These are phyloP conservation scores for Cystobasidiaceae sp. DNA, from an alignment of 1,284 basidiomycete species.

Conservation along the genomic window DNA sequence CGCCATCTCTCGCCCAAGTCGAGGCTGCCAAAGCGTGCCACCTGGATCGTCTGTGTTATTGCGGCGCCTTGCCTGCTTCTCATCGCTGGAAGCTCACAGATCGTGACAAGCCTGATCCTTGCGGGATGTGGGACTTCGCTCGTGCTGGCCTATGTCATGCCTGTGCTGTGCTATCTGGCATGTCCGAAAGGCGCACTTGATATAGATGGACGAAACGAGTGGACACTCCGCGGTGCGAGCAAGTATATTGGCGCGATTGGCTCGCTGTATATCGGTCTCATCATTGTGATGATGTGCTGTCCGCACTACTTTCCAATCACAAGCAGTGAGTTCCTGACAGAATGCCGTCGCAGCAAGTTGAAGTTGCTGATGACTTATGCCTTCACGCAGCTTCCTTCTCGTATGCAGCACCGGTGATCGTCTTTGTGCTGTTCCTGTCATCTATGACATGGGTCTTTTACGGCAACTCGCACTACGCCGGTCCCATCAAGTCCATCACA, in stretches of 20 bases:
- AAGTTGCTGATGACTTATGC: not conserved
- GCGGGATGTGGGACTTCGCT: constrained; percentile 37
- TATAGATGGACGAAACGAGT: constrained; percentile 38
- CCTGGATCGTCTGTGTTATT: constrained; percentile 37
- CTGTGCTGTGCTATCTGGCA: constrained; percentile 36
- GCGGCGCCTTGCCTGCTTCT: constrained; percentile 34
- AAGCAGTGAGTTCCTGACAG: constrained; percentile 31
- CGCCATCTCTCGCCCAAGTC: constrained; percentile 30
- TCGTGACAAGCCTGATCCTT: constrained; percentile 39
- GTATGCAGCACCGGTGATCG: constrained; percentile 36
- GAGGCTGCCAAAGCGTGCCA: constrained; percentile 36
- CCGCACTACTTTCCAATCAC: constrained; percentile 39
- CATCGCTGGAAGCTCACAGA: constrained; percentile 34
- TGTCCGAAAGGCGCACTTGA: constrained; percentile 34
- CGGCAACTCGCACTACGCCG: constrained; percentile 40
- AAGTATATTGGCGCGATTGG: constrained; percentile 21
- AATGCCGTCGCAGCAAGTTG: not conserved
- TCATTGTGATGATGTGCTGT: constrained; percentile 38
- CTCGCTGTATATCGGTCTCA: constrained; percentile 31
- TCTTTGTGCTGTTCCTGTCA: constrained; percentile 32
- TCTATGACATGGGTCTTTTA: constrained; percentile 39
- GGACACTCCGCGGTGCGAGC: constrained; percentile 37
- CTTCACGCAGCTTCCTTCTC: constrained; percentile 34
- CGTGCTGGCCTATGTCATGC: constrained; percentile 35
- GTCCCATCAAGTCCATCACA: constrained; percentile 40